Evolutionary conservation across 1,139 yeast genomes (phyloP), one percentile per base, ranked within the genome.

Genomic region (Blastobotrys ciferrii): DNA sequence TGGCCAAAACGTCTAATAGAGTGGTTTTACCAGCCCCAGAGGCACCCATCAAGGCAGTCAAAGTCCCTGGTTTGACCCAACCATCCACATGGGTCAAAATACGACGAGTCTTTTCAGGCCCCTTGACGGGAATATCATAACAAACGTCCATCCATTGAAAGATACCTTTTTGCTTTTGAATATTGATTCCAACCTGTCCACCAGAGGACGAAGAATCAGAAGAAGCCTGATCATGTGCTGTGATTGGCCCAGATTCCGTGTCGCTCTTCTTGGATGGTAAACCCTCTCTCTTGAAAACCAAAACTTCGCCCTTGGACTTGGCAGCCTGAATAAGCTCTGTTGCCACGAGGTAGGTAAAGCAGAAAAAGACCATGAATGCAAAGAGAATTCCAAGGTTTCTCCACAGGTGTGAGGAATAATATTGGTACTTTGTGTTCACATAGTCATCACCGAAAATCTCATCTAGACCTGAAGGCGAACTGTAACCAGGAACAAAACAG

Each of bases 111-210:
- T 78, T 87, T 13, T 78, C 53, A 42, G 65, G 65, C 12, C 61
- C 61, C 63, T 85, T 84, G 60, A 84, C 80, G 59, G 81, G 75
- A 49, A 86, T 83, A 57, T 84, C 85, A 63, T 84, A 86, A 53
- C 87, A 81, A 46, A 86, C 80, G 61, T 85, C 79, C 64, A 79
- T 79, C 95, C 95, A 86, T 62, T 84, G 87, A 77, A 85, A 86
- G 46, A 82, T 79, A 46, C 82, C 72, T 30, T 35, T 32, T 32
- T 49, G 52, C 40, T 42, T 55, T 53, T 33, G 63, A 59, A 11
- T 63, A 33, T 54, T 56, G n/a, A 60, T n/a, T n/a, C n/a, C n/a
- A n/a, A 7, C n/a, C 28, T 36, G 14, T 36, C 40, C 25, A 13
- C 14, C 56, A 23, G 52, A 52, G 23, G 53, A 46, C 28, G 56